Evolutionary conservation across 2,329 filamentous ascomycete species (phyloP), one percentile per base, ranked within the genome.

Genomic region (Sporothrix brunneoviolacea): DNA sequence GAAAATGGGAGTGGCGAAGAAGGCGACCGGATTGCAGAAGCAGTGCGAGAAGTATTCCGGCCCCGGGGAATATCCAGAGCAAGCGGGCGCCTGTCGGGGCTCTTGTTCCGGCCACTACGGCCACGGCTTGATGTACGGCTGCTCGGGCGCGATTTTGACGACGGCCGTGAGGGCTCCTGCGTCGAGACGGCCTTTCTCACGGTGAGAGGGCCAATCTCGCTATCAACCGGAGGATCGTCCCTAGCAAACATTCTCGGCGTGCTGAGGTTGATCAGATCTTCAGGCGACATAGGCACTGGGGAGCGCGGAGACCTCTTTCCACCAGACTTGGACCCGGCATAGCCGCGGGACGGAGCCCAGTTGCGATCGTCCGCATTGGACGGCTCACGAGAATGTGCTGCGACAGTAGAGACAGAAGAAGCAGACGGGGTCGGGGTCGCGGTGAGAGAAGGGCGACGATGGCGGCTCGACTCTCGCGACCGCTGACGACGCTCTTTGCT

Each of bases 261-360:
- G 55, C 76, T 78, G 44, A 85, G 66, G 58, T 79, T 83, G 61
- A 82, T 80, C 53, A 88, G 64, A 60, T 96, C 90, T 59, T 95
- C 88, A 0, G 90, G 90, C 3, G 91, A 95, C 91, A 96, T 96
- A 3, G 91, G 89, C 2, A 95, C 78, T 0, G 91, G 91, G 0
- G 91, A 96, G 2, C 89, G 94, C 1, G 91, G 91, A 1, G 91
- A 96, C 19, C 87, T 78, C 68, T 95, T 95, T 12, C 53, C 56
- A 10, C 12, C 83, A 80, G 16, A 86, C 80, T 61, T 53, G 82
- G 85, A 55, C 85, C 69, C 51, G 0, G 75, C 69, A 54, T 64
- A 89, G 56, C 83, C 84, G 19, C 84, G 79, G 39, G 79, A 75
- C 12, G 77, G 71, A 21, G 76, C 76, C 55, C 87, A 79, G 18